Evolutionary conservation across 2,329 filamentous ascomycete species (phyloP).

Genomic region (Botryosphaeria dothidea): DNA sequence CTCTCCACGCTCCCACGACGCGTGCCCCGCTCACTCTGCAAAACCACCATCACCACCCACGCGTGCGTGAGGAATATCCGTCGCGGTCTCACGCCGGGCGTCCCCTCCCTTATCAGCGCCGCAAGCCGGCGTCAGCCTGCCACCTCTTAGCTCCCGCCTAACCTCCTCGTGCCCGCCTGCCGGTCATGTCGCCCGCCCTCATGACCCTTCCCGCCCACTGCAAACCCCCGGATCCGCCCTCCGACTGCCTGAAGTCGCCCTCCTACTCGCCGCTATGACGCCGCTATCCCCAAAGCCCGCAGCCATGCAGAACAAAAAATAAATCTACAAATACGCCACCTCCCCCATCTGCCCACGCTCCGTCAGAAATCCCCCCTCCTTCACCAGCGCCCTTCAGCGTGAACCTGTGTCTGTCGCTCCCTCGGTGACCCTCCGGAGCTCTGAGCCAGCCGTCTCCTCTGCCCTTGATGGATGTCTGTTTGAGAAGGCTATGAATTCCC

Average conservation of each 20-base stretch:
- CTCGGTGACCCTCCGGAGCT: background rate
- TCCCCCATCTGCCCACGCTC: background rate
- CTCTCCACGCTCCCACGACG: background rate
- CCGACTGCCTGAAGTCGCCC: too few species aligned
- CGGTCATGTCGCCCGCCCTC: constrained; percentile 4
- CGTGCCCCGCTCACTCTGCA: background rate
- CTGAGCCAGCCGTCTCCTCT: background rate
- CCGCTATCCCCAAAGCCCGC: background rate
- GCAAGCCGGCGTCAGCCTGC: background rate
- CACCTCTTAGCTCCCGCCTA: background rate
- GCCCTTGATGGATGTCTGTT: background rate
- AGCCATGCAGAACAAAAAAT: background rate
- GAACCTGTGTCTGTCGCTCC: background rate
- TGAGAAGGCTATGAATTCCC: background rate
- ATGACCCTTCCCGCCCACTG: constrained; percentile 1
- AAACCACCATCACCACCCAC: background rate
- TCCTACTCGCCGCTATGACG: constrained; percentile 14
- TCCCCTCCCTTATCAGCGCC: constrained; percentile 3
- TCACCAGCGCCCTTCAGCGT: background rate
- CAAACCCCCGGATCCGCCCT: background rate
- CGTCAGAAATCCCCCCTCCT: background rate
- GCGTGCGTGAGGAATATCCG: background rate
- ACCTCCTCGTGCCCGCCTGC: background rate
- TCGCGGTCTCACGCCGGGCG: constrained; percentile 3
- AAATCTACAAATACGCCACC: constrained; percentile 3